A percentile compares a stretch with the other conserved stretches of the same genome.
Conservation (phyloP, 2,329 filamentous ascomycete genomes). For the Hypoxylon sp. region DNA sequence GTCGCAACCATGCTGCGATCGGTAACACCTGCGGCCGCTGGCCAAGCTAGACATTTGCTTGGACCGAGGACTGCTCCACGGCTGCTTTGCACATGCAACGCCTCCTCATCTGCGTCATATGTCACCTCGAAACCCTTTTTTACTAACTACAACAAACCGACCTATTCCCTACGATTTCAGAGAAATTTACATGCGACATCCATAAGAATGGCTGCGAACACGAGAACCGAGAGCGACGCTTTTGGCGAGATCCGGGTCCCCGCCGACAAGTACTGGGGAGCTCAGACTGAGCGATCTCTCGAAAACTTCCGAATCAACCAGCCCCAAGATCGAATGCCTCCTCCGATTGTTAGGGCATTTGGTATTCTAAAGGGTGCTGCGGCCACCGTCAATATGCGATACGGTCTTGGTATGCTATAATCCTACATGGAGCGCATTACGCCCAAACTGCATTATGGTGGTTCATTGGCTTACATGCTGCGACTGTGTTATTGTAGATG, state of each 20-base stretch:
- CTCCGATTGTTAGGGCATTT: slow-evolving; percentile 91
- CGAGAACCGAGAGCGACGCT: slow-evolving; percentile 93
- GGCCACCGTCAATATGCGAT: slow-evolving; percentile 95
- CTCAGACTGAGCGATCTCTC: slow-evolving; percentile 95
- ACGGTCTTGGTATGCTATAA: slow-evolving; percentile 79
- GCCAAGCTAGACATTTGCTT: slow-evolving; percentile 54
- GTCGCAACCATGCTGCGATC: slow-evolving; percentile 56
- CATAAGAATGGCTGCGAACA: slow-evolving; percentile 66
- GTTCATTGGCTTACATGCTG: slow-evolving; percentile 48
- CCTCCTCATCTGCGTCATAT: slow-evolving; percentile 48
- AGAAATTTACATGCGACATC: slow-evolving; percentile 63
- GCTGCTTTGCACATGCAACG: slow-evolving; percentile 56
- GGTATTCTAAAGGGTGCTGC: slow-evolving; percentile 98
- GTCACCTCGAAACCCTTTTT: slow-evolving; percentile 42
- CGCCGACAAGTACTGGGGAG: slow-evolving; percentile 97
- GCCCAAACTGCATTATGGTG: slow-evolving; percentile 30
- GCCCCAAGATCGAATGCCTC: slow-evolving; percentile 98
- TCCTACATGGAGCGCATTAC: slow-evolving; percentile 40
- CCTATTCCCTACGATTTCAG: slow-evolving; percentile 51
- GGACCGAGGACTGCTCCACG: slow-evolving; percentile 56
- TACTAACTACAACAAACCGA: slow-evolving; percentile 40
- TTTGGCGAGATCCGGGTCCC: slow-evolving; percentile 97
- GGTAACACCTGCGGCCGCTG: slow-evolving; percentile 55
- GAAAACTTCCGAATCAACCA: slow-evolving; percentile 99
- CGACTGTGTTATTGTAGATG: slow-evolving; percentile 69